Base-by-base conservation (phyloP, 768 basidiomycete genomes). In the Russula earlei region DNA sequence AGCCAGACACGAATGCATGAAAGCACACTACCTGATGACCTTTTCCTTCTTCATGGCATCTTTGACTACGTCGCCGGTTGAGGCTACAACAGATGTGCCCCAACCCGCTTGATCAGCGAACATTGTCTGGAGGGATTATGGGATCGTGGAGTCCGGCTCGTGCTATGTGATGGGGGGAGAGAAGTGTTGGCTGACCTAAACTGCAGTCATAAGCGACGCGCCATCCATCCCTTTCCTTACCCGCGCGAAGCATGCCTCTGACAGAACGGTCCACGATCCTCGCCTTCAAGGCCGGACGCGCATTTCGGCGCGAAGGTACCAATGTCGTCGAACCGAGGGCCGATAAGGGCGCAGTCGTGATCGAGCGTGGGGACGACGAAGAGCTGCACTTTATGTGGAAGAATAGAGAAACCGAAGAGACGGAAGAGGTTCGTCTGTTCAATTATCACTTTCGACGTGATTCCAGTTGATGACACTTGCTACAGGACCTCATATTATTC, bases 401-500 rank as follows among this genome's bases (percentile, higher is more conserved):
- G 72, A 82, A 88, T 67, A 74, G 88, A 63, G 72, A 72, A 12
- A 83, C 81, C 3, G 76, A 79, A 43, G 70, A 69, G 14, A 68
- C 77, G 9, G 83, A 83, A 62, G 88, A 91, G 72, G 86, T 84
- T 38, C 19, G 71, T 56, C 11, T 12, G n/a, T n/a, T n/a, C n/a
- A n/a, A n/a, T 14, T 33, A 34, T 25, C 20, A n/a, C 14, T 4
- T 22, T 63, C 1, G 34, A 22, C 49, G 8, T 33, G 8, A 37
- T 49, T 54, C 15, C 47, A 31, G 34, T 43, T 45, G 29, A 47
- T 33, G 27, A 29, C n/a, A n/a, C n/a, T n/a, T 8, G 20, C 20
- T 50, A 19, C 60, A 91, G 88, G 92, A 96, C 64, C 71, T 93
- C 52, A 91, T 95, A 60, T 71, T 95, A 51, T 90, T 94, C 68